A percentile compares a stretch with the other conserved stretches of the same genome.
phyloP scores from a whole-genome alignment of 768 basidiomycete species.

The Tylopilus sp. region DNA sequence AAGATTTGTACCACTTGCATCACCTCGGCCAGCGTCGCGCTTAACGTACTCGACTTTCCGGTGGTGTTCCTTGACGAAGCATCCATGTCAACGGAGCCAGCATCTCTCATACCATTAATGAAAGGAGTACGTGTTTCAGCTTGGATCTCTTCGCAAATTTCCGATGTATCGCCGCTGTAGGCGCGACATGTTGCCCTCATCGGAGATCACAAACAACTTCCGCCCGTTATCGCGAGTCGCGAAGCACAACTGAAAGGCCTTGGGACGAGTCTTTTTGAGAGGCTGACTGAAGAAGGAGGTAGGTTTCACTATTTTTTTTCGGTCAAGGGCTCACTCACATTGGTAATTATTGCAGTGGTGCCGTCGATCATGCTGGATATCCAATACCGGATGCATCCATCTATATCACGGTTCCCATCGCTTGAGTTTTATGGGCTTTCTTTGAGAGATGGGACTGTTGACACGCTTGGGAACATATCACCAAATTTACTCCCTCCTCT shows the following conservation, averaged over 20 bases:
- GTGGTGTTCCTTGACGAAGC: slow-evolving; percentile 94
- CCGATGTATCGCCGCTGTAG: slow-evolving; percentile 38
- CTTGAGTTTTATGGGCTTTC: slow-evolving; percentile 73
- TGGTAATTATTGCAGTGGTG: slow-evolving; percentile 46
- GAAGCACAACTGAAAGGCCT: slow-evolving; percentile 74
- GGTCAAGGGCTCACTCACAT: slow-evolving; percentile 2
- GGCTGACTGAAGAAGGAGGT: slow-evolving; percentile 83
- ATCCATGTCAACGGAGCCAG: slow-evolving; percentile 94
- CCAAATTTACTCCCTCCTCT: slow-evolving; percentile 58
- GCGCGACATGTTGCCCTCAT: slow-evolving; percentile 82
- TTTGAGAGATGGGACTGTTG: slow-evolving; percentile 74
- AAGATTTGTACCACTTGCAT: slow-evolving; percentile 89
- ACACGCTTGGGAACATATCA: slow-evolving; percentile 42
- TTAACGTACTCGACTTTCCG: slow-evolving; percentile 82
- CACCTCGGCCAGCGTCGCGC: slow-evolving; percentile 60
- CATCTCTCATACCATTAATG: slow-evolving; percentile 88
- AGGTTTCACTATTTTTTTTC: slow-evolving; percentile 27
- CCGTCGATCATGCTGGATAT: slow-evolving; percentile 89
- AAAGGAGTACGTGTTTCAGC: slow-evolving; percentile 70
- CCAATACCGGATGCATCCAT: slow-evolving; percentile 97
- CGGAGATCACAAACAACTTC: slow-evolving; percentile 96
- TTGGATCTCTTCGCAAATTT: slow-evolving; percentile 1
- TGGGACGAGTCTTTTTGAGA: slow-evolving; percentile 81
- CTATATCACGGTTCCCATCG: slow-evolving; percentile 84
- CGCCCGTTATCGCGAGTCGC: slow-evolving; percentile 78